These are phyloP conservation scores for Vitis hybrid DNA, from an alignment of 177 flowering plant species.

Conservation along the genomic window DNA sequence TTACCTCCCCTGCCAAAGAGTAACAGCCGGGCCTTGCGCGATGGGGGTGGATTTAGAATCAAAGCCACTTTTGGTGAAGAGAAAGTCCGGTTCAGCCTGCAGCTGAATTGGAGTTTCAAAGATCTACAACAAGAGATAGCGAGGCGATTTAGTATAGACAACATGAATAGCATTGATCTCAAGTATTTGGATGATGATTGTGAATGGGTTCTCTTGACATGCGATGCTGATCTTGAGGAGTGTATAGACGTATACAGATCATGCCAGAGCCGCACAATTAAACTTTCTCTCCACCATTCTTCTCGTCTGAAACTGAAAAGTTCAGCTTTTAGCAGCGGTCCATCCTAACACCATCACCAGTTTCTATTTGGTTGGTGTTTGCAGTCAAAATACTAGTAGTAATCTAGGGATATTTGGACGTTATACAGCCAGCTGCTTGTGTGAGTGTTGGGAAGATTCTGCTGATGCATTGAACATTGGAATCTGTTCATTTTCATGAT, in stretches of 20 bases:
- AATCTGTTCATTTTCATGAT: slow-evolving; percentile 5
- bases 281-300: slow-evolving; percentile 37
- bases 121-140: slow-evolving; percentile 64
- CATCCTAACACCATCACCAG: slow-evolving; percentile 15
- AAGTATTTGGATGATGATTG: slow-evolving; percentile 87
- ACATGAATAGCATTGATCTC: slow-evolving; percentile 42
- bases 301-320: slow-evolving; percentile 28
- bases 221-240: slow-evolving; percentile 85
- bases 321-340: slow-evolving; percentile 40
- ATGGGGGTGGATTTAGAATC: slow-evolving; percentile 36
- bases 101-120: slow-evolving; percentile 46
- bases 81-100: slow-evolving; percentile 67
- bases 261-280: slow-evolving; percentile 42
- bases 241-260: slow-evolving; percentile 58
- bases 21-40: slow-evolving; percentile 17
- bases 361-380: not conserved
- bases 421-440: not conserved
- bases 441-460: not conserved
- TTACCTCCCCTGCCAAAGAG: slow-evolving; percentile 29
- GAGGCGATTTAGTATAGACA: slow-evolving; percentile 56
- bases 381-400: not conserved
- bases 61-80: slow-evolving; percentile 70
- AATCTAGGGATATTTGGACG: not conserved
- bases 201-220: slow-evolving; percentile 84
- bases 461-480: not conserved